phyloP scores from a whole-genome alignment of 441 rosid genomes.

The Geranium incanum region DNA sequence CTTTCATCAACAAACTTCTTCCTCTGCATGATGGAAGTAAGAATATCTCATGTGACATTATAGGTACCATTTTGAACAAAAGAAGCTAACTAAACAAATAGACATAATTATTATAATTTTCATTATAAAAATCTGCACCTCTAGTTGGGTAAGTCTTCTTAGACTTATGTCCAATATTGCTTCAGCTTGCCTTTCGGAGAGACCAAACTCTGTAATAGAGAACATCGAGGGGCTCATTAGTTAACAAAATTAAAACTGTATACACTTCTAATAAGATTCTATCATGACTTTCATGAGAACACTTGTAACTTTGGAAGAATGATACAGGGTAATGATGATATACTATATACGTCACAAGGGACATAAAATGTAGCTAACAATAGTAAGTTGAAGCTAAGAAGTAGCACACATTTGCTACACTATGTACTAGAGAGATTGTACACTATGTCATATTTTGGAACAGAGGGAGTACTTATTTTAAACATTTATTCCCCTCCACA shows the following conservation, averaged over 20 bases:
- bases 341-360: background rate
- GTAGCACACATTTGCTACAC: too few species aligned
- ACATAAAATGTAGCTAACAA: background rate
- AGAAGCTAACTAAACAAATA: conserved; percentile 13
- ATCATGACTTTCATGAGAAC: background rate
- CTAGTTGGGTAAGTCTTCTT: conserved; percentile 71
- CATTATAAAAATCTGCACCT: conserved; percentile 38
- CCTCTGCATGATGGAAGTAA: conserved; percentile 39
- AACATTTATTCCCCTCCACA: background rate
- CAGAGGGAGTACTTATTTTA: background rate
- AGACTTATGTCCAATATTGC: conserved; percentile 80
- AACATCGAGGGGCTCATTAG: background rate
- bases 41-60: conserved; percentile 8
- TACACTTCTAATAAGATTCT: background rate
- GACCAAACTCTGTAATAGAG: conserved; percentile 43
- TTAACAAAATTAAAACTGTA: background rate
- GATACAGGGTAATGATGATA: background rate
- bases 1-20: conserved; percentile 73
- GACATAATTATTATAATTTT: conserved; percentile 8
- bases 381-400: background rate
- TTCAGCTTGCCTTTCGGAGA: conserved; percentile 87
- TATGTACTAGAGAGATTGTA: background rate
- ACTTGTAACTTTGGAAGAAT: background rate
- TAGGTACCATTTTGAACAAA: conserved; percentile 7
- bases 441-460: too few species aligned